Conservation (phyloP, 192 early-diverging fungal genomes). For the Backusella macrospora region DNA sequence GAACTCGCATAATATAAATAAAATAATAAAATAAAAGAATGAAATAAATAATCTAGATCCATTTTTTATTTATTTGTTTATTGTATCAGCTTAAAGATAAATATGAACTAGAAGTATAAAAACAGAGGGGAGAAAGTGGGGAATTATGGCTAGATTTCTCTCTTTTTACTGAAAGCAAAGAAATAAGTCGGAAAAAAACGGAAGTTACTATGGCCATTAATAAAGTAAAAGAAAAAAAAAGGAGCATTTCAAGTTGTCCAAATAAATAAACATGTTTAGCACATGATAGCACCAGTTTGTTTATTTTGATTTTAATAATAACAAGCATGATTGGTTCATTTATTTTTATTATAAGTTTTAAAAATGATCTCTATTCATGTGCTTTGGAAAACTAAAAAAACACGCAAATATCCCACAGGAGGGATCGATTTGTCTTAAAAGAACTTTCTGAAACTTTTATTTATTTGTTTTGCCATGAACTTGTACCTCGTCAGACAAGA, state of each 20-base stretch:
- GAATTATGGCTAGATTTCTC: neutral
- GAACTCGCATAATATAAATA: constrained; percentile 12
- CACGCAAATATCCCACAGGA: neutral
- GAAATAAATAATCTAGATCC: neutral
- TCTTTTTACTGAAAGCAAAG: neutral
- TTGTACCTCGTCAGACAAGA: neutral
- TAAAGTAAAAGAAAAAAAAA: neutral
- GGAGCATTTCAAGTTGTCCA: constrained; percentile 1
- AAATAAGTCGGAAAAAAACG: constrained; percentile 7
- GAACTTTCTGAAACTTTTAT: constrained; percentile 14
- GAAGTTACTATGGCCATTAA: neutral
- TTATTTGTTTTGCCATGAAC: neutral
- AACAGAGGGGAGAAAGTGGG: neutral
- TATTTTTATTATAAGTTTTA: neutral
- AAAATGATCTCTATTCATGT: constrained; percentile 4
- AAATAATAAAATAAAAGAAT: neutral
- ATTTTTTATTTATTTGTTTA: constrained; percentile 1
- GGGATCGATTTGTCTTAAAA: neutral
- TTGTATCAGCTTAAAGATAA: neutral
- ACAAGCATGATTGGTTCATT: neutral
- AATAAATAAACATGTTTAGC: constrained; percentile 2
- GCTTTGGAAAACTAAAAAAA: neutral
- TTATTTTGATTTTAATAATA: neutral
- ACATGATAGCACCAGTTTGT: neutral
- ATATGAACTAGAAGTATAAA: neutral